phyloP scores from a whole-genome alignment of 2,329 filamentous ascomycete species.

The Aspergillus oerlinghausenensis region DNA sequence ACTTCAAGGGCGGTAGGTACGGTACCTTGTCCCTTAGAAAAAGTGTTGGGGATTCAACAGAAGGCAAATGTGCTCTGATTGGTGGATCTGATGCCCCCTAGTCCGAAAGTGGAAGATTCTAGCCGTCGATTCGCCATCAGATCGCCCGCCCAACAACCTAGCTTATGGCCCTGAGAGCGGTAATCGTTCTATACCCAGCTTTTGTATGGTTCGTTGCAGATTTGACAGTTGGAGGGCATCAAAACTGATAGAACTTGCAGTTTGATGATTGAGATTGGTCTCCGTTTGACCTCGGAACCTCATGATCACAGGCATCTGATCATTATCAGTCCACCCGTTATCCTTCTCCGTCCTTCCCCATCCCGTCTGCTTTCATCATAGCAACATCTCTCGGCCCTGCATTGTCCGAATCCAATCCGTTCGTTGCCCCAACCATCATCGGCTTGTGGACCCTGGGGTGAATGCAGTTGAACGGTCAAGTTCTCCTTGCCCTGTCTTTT shows the following conservation, averaged over 20 bases:
- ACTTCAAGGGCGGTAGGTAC: constrained; percentile 4
- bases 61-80: constrained; percentile 6
- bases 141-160: constrained; percentile 17
- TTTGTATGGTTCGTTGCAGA: constrained; percentile 7
- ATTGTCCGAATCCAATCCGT: constrained; percentile 1
- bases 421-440: constrained; percentile 18
- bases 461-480: constrained; percentile 8
- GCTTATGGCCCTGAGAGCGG: not conserved
- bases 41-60: constrained; percentile 34
- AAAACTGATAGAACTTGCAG: not conserved
- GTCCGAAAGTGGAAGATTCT: constrained; percentile 8
- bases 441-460: constrained; percentile 12
- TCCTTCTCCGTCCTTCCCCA: constrained; percentile 6
- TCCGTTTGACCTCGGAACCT: constrained; percentile 24
- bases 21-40: constrained; percentile 2
- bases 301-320: constrained; percentile 16
- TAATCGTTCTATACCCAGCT: not conserved
- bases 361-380: constrained; percentile 8
- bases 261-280: not conserved
- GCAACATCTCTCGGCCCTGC: constrained; percentile 8
- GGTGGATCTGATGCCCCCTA: not conserved
- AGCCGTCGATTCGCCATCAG: constrained; percentile 8
- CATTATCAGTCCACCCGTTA: constrained; percentile 7
- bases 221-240: constrained; percentile 2
- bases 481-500: constrained; percentile 1